These are phyloP conservation scores for Lolium multiflorum DNA, from an alignment of 176 grass and related monocot species.

Conservation along the genomic window DNA sequence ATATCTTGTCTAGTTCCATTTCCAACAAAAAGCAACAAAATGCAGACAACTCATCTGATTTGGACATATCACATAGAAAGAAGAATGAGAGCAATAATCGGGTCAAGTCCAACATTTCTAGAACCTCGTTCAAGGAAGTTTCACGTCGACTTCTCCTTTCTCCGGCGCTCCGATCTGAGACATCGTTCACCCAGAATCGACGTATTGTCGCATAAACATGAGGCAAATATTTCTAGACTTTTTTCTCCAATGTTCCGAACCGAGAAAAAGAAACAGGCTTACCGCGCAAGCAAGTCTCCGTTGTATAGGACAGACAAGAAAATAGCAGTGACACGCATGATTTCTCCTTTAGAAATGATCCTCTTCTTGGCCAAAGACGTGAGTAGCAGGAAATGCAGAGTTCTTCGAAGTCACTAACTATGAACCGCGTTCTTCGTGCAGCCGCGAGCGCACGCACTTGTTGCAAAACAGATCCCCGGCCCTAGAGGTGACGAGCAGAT, in stretches of 20 bases:
- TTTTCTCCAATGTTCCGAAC: conserved; percentile 12
- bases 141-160: conserved; percentile 3
- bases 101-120: conserved; percentile 29
- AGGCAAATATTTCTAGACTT: conserved; percentile 11
- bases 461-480: conserved; percentile 35
- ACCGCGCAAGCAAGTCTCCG: not conserved
- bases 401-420: conserved; percentile 47
- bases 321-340: conserved; percentile 44
- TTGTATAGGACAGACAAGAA: conserved; percentile 18
- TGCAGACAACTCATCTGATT: conserved; percentile 30
- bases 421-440: not conserved
- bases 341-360: conserved; percentile 48
- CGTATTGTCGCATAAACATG: conserved; percentile 31
- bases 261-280: conserved; percentile 8
- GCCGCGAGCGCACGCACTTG: conserved; percentile 44
- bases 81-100: not conserved
- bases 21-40: not conserved
- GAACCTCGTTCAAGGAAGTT: conserved; percentile 16
- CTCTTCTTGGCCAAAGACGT: conserved; percentile 47
- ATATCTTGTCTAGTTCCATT: not conserved
- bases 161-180: not conserved
- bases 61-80: conserved; percentile 37
- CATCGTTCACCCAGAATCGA: conserved; percentile 22
- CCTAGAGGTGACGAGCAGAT: conserved; percentile 18
- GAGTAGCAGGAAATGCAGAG: conserved; percentile 39